phyloP scores from a whole-genome alignment of 176 grass and related monocot genomes.

The Chrysopogon serrulatus region DNA sequence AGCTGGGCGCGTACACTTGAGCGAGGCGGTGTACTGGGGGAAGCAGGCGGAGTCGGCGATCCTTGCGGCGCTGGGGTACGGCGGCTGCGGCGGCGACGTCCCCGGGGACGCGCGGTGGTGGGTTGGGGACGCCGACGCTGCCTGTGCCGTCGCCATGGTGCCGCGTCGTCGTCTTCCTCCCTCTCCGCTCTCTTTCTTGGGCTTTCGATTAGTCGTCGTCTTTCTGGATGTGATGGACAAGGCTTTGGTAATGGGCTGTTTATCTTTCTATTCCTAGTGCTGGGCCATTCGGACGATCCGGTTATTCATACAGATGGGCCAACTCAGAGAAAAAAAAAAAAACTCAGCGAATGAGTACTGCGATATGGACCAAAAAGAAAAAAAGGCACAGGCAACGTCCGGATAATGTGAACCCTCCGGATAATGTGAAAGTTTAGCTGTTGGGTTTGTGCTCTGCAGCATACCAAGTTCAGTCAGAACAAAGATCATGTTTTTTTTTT shows the following conservation, averaged over 20 bases:
- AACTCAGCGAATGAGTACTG: neutral
- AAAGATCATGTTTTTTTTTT: neutral
- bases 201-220: neutral
- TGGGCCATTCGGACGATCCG: neutral
- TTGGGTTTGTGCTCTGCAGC: neutral
- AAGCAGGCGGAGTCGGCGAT: conserved; percentile 78
- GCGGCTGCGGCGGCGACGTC: conserved; percentile 24
- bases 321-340: neutral
- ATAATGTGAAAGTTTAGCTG: neutral
- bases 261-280: fast-evolving
- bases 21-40: conserved; percentile 79
- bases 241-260: neutral
- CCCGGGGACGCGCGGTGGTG: conserved; percentile 31
- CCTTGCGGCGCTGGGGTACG: conserved; percentile 59
- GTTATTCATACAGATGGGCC: neutral
- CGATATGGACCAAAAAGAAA: neutral
- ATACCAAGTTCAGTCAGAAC: neutral
- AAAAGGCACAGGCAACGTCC: too few relatives aligned
- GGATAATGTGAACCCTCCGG: too few relatives aligned
- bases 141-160: conserved; percentile 45
- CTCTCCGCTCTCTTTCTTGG: neutral
- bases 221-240: neutral
- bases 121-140: conserved; percentile 29
- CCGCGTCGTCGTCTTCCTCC: neutral
- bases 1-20: conserved; percentile 54